Evolutionary conservation across 2,329 filamentous ascomycete genomes (phyloP), one percentile per base, ranked within the genome.

Genomic region (Pseudopithomyces chartarum): DNA sequence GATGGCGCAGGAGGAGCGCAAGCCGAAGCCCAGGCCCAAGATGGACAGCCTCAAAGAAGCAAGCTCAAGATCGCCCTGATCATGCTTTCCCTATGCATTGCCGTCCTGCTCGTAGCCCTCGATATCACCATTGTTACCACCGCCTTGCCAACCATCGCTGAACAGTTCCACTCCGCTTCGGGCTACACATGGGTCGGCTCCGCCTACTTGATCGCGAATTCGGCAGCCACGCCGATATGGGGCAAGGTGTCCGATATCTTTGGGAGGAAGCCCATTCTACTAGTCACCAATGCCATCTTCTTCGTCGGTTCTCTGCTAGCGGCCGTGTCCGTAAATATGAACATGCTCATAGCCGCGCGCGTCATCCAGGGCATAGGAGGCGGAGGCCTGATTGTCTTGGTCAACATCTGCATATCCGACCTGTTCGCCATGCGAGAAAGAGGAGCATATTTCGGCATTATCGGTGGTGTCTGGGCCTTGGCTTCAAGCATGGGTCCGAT

Each of bases 241-340:
- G 85, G 85, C 20, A 88, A 88, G 65, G 74, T 88, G 20, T 85
- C 84, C 43, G 87, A 90, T 76, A 89, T 90, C 56, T 89, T 84
- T 75, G 87, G 87, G 2, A 79, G 87, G 39, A 90, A 89, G 64
- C 82, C 82, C 12, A 81, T 87, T 47, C 75, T 90, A 29, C 75
- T 90, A 13, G 63, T 82, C 2, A 85, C 85, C 17, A 87, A 87
- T 56, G 73, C 81, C 17, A 75, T 87, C 22, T 90, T 90, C 76
- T 81, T 89, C 53, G 71, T 86, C 15, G 86, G 85, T 22, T 87
- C 84, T 33, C 72, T 88, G 52, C 77, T 89, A n/a, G 84, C 84
- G 38, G 87, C 81, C 1, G 65, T 87, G 23, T 78, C 84, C 7
- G 79, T 80, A 54, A 85, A 80, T 59, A 84, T 89, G 63, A 78